These are phyloP conservation scores for Colletotrichum neosansevieriae DNA, from an alignment of 2,329 filamentous ascomycete genomes.

Conservation along the genomic window DNA sequence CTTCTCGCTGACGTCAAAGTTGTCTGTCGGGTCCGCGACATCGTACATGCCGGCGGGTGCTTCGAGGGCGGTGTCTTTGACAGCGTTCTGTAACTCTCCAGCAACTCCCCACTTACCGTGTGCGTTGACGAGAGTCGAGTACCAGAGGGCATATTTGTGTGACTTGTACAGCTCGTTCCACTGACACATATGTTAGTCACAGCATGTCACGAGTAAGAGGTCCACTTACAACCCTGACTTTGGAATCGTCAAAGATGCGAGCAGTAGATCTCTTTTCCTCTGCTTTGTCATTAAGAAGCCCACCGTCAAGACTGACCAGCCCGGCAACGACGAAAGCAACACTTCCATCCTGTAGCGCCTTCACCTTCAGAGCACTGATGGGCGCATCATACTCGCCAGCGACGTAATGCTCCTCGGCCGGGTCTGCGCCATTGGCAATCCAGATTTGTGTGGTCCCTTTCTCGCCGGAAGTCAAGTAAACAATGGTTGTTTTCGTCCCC, in stretches of 20 bases:
- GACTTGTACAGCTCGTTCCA: constrained; percentile 49
- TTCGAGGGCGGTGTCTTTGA: constrained; percentile 49
- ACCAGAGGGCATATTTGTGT: constrained; percentile 53
- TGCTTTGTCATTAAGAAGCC: constrained; percentile 49
- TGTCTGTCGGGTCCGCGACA: constrained; percentile 40
- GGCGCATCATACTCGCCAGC: constrained; percentile 49
- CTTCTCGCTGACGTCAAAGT: constrained; percentile 50
- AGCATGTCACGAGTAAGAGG: neutral
- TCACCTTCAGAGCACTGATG: constrained; percentile 50
- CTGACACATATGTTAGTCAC: constrained; percentile 41
- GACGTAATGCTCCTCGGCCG: constrained; percentile 43
- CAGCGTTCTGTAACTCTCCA: constrained; percentile 49
- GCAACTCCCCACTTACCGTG: constrained; percentile 48
- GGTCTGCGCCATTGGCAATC: constrained; percentile 44
- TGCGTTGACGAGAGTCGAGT: constrained; percentile 49
- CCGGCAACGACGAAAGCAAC: constrained; percentile 53
- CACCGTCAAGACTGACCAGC: constrained; percentile 47
- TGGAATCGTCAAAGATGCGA: constrained; percentile 50
- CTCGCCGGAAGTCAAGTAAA: constrained; percentile 48
- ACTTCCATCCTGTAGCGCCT: constrained; percentile 48
- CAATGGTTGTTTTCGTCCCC: constrained; percentile 45
- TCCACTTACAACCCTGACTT: constrained; percentile 49
- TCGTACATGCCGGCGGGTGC: constrained; percentile 47
- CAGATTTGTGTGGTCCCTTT: constrained; percentile 50
- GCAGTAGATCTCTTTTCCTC: constrained; percentile 45